Percentiles rank a stretch among this genome's conserved stretches.
phyloP scores from a whole-genome alignment of 2,329 filamentous ascomycete genomes.

The Trichoderma aggressivum region DNA sequence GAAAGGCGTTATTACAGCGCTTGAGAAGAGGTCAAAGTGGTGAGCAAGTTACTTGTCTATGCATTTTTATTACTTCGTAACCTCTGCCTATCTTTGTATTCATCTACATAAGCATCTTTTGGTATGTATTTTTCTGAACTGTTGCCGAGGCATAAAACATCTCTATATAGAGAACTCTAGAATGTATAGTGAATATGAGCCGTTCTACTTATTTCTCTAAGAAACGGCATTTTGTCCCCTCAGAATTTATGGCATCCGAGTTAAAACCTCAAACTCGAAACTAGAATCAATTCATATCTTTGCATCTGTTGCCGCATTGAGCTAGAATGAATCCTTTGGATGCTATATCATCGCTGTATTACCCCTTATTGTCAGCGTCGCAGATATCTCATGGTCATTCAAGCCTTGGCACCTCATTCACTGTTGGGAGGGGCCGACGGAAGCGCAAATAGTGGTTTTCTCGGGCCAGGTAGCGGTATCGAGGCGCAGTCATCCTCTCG shows the following conservation, averaged over 20 bases:
- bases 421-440: neutral
- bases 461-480: neutral
- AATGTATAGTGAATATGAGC: neutral
- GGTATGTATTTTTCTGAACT: neutral
- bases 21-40: neutral
- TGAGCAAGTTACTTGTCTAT: neutral
- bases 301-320: neutral
- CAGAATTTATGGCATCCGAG: rapidly evolving
- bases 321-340: neutral
- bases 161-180: neutral
- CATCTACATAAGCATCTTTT: neutral
- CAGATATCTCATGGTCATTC: neutral
- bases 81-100: neutral
- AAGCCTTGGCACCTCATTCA: neutral
- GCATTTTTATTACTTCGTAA: neutral
- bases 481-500: neutral
- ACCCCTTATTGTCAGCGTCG: neutral
- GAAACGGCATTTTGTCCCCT: neutral
- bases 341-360: too few species aligned
- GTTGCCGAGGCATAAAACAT: neutral
- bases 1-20: neutral
- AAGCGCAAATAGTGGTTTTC: neutral
- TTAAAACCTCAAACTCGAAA: rapidly evolving
- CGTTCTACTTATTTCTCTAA: neutral
- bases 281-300: neutral